Conservation (phyloP, 2,329 filamentous ascomycete species). For the Fusarium armeniacum region DNA sequence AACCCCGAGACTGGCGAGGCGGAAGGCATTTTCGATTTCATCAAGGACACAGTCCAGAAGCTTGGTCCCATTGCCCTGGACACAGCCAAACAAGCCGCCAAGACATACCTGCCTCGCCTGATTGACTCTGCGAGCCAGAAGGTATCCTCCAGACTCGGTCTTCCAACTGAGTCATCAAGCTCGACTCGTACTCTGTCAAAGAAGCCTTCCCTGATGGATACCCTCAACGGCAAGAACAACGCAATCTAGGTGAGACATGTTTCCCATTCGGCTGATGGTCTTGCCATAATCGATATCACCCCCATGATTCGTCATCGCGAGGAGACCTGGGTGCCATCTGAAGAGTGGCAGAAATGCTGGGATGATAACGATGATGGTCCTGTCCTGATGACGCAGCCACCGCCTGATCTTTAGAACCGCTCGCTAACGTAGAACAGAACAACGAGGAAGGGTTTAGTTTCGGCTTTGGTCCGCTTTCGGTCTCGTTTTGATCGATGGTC, state of each 20-base stretch:
- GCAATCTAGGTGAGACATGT: slow-evolving; percentile 23
- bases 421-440: slow-evolving; percentile 14
- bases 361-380: slow-evolving; percentile 35
- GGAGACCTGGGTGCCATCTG: slow-evolving; percentile 18
- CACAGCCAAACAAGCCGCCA: slow-evolving; percentile 5
- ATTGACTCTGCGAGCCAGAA: slow-evolving; percentile 11
- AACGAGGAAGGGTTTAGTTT: background rate
- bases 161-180: slow-evolving; percentile 8
- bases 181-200: background rate
- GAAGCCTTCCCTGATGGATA: slow-evolving; percentile 21
- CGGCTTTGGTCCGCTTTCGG: background rate
- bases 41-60: slow-evolving; percentile 15
- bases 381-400: slow-evolving; percentile 21
- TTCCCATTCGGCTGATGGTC: background rate
- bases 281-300: slow-evolving; percentile 14
- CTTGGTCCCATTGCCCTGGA: slow-evolving; percentile 20
- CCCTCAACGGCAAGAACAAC: slow-evolving; percentile 8
- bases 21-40: slow-evolving; percentile 24
- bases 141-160: slow-evolving; percentile 5
- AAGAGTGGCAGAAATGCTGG: slow-evolving; percentile 32
- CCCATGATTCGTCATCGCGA: slow-evolving; percentile 15
- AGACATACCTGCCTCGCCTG: slow-evolving; percentile 2
- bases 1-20: slow-evolving; percentile 1
- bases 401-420: slow-evolving; percentile 18
- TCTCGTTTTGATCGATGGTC: background rate